Evolutionary conservation across 2,329 filamentous ascomycete genomes (phyloP).

Genomic region (Aspergillus texensis): DNA sequence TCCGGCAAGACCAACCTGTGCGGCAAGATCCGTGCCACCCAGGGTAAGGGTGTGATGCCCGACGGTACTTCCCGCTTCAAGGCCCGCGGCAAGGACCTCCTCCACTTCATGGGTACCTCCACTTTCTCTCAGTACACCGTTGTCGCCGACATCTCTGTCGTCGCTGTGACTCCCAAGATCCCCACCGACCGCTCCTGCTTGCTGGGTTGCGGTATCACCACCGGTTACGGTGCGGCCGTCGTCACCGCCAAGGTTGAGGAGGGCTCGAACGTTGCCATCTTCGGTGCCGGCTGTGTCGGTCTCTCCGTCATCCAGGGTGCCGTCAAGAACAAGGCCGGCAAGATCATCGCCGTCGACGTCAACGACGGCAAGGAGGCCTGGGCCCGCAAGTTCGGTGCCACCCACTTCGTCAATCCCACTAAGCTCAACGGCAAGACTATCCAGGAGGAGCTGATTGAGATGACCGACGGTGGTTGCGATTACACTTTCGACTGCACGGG

Average conservation of each 20-base stretch:
- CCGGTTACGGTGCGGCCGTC: constrained; percentile 91
- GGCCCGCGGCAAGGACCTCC: constrained; percentile 89
- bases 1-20: constrained; percentile 99
- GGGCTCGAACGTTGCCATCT: constrained; percentile 86
- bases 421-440: constrained; percentile 76
- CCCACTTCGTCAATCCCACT: constrained; percentile 92
- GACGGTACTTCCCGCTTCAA: constrained; percentile 94
- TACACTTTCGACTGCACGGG: constrained; percentile 99
- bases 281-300: constrained; percentile 94
- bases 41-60: constrained; percentile 95
- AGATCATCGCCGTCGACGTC: constrained; percentile 69
- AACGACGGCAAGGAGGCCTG: constrained; percentile 91
- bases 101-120: constrained; percentile 99
- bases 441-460: constrained; percentile 90
- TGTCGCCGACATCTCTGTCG: constrained; percentile 96
- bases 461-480: constrained; percentile 97
- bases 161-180: constrained; percentile 85
- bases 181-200: constrained; percentile 96
- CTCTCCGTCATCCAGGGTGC: constrained; percentile 94
- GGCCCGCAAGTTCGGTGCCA: constrained; percentile 92
- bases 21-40: constrained; percentile 96
- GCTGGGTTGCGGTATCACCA: constrained; percentile 97
- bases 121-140: constrained; percentile 99
- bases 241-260: constrained; percentile 92
- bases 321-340: constrained; percentile 74